Base-by-base conservation (phyloP, 495 filamentous ascomycete genomes). In the Jackrogersella multiformis region DNA sequence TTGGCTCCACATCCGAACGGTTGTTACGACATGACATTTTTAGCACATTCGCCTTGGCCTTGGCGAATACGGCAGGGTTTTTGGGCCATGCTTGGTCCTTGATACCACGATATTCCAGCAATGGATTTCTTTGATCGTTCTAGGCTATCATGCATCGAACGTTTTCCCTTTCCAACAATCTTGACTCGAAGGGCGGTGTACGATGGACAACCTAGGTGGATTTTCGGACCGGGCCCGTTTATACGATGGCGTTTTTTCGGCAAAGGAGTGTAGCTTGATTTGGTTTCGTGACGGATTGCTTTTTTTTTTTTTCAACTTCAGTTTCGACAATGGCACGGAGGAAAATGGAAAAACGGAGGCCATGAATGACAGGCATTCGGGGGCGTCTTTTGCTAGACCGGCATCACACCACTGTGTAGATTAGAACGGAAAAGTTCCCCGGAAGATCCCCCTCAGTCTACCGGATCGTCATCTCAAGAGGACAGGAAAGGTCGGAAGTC, bases 391-490 rank as follows among this genome's bases (percentile, higher is more conserved):
- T 65, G 18, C 57, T 58, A 57, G 45, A 65, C 42, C 42, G 20
- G 61, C 48, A 39, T 56, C 23, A 32, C 56, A 57, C 30, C 23
- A 38, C 45, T 66, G 61, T 62, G 61, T 62, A 65, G 44, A 66
- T 65, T 69, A 69, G 67, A 64, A 64, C 26, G 60, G 24, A 58
- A 68, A 69, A 64, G 23, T 51, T 8, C 38, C 42, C n/a, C 36
- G 13, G 20, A 36, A 68, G 60, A 41, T 35, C 55, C 38, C 48
- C 28, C 38, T n/a, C 38, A 64, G 71, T 61, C 26, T 55, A 57
- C 44, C 26, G 49, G 65, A 63, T 61, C 57, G 57, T 70, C 67
- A 66, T 65, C 45, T 64, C 52, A 30, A 55, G 16, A 38, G 67
- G 52, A 48, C 13, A 39, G 52, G 57, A 34, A 57, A n/a, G 64